Percentiles rank a stretch among this genome's conserved stretches.
These are phyloP conservation scores for Leptodermis oblonga DNA, from an alignment of 257 asterid genomes.

Conservation along the genomic window DNA sequence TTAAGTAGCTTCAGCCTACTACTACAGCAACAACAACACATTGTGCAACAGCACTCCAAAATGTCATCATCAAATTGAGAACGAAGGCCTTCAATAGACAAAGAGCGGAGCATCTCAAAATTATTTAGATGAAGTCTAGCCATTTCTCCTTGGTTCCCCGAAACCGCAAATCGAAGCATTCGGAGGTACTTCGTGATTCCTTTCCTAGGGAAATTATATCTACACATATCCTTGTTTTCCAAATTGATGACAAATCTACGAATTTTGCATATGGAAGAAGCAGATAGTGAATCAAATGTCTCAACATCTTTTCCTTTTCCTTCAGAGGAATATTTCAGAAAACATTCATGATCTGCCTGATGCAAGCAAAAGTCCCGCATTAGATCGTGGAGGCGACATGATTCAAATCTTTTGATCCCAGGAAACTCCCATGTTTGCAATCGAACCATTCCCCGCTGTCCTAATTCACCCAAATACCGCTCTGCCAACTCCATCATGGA, in stretches of 20 bases:
- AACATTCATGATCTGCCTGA: not conserved
- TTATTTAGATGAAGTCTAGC: not conserved
- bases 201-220: not conserved
- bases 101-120: not conserved
- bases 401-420: not conserved
- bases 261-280: not conserved
- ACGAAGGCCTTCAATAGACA: slow-evolving; percentile 3
- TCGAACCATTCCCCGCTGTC: slow-evolving; percentile 5
- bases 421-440: not conserved
- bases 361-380: not conserved
- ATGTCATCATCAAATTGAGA: too few species aligned
- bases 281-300: not conserved
- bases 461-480: slow-evolving; percentile 1
- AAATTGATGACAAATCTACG: not conserved
- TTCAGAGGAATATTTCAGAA: not conserved
- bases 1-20: not conserved
- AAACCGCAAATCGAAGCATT: not conserved
- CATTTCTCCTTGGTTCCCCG: too few species aligned
- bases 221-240: not conserved
- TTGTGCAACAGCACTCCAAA: too few species aligned
- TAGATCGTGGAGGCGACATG: not conserved
- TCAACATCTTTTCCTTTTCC: not conserved
- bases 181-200: not conserved
- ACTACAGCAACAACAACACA: too few species aligned
- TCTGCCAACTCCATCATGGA: slow-evolving; percentile 8